These are phyloP conservation scores for Aspergillus tubingensis DNA, from an alignment of 2,329 filamentous ascomycete species.

Conservation along the genomic window DNA sequence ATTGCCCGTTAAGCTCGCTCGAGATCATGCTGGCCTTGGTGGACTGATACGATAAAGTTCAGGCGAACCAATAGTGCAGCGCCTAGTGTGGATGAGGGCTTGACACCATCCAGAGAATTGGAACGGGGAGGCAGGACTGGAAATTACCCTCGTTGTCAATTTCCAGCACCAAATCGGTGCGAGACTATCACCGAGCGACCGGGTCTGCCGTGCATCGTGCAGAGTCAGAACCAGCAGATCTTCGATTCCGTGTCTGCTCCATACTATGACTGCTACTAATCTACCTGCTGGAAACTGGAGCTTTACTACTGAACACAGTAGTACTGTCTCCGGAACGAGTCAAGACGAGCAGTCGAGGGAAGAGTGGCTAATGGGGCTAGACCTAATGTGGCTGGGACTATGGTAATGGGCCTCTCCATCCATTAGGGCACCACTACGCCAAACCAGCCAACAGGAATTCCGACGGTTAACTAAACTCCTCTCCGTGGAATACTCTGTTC, in stretches of 20 bases:
- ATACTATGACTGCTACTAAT: not conserved
- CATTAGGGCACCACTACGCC: not conserved
- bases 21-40: not conserved
- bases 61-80: constrained; percentile 8
- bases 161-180: not conserved
- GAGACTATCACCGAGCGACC: not conserved
- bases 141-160: not conserved
- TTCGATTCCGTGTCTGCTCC: not conserved
- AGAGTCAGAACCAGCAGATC: constrained; percentile 1
- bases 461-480: not conserved
- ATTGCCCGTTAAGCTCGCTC: not conserved
- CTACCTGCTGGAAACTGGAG: too few species aligned
- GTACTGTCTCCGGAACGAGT: not conserved
- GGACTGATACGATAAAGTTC: constrained; percentile 7
- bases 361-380: not conserved
- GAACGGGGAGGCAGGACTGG: not conserved
- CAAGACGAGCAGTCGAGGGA: not conserved
- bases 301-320: not conserved
- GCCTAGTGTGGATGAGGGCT: constrained; percentile 5
- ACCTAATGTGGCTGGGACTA: not conserved
- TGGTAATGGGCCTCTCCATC: not conserved
- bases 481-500: not conserved
- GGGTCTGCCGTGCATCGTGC: not conserved
- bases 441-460: not conserved
- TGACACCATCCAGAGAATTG: not conserved